These are phyloP conservation scores for Dysphania ambrosioides DNA, from an alignment of 148 eudicot genomes.

Conservation along the genomic window DNA sequence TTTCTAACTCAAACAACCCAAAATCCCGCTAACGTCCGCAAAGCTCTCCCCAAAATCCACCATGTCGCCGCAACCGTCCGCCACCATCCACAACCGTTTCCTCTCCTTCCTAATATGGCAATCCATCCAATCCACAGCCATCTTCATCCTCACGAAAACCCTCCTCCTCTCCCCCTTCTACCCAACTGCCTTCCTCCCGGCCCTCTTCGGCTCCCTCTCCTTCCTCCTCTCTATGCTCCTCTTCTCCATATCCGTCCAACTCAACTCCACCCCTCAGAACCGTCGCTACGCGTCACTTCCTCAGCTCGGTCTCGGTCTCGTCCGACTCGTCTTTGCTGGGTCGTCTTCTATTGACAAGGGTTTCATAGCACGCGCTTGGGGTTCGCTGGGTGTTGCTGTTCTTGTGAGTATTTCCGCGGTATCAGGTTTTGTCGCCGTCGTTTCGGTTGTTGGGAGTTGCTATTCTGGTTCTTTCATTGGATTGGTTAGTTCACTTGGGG, in stretches of 20 bases:
- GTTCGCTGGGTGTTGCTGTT: constrained; percentile 37
- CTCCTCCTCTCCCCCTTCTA: constrained; percentile 33
- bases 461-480: constrained; percentile 21
- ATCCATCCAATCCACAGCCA: constrained; percentile 43
- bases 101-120: constrained; percentile 83
- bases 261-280: constrained; percentile 41
- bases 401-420: constrained; percentile 35
- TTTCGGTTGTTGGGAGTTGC: constrained; percentile 31
- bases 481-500: constrained; percentile 29
- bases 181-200: constrained; percentile 25
- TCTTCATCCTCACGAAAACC: constrained; percentile 41
- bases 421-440: constrained; percentile 43
- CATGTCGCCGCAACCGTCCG: constrained; percentile 8
- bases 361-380: constrained; percentile 39
- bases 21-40: no score
- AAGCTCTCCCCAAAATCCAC: no score
- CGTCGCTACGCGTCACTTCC: constrained; percentile 36
- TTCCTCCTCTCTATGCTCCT: constrained; percentile 39
- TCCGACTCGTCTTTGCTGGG: constrained; percentile 40
- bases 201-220: constrained; percentile 27
- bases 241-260: constrained; percentile 35
- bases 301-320: constrained; percentile 32
- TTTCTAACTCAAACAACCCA: no score
- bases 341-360: constrained; percentile 29
- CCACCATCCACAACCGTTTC: constrained; percentile 40